Percentiles rank a stretch among this genome's conserved stretches.
These are phyloP conservation scores for Dendrocalamus sinicus DNA, from an alignment of 176 grass and related monocot species.

Conservation along the genomic window DNA sequence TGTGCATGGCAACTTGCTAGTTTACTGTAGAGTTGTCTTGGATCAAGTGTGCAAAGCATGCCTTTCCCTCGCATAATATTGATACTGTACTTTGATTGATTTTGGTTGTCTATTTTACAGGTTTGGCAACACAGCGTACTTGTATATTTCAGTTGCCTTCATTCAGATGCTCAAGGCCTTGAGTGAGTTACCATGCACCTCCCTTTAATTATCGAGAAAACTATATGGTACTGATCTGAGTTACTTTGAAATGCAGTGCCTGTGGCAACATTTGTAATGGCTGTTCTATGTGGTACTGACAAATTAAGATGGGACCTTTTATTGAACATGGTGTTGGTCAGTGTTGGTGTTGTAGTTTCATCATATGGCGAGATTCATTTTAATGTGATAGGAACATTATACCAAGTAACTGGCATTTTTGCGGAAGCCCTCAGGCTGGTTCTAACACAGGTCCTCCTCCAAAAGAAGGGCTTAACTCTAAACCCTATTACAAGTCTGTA, in stretches of 20 bases:
- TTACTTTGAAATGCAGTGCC: constrained; percentile 78
- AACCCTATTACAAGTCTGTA: constrained; percentile 99
- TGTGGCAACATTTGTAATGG: constrained; percentile 96
- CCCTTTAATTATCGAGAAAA: constrained; percentile 5
- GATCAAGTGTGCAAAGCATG: not conserved
- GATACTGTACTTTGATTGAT: not conserved
- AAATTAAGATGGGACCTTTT: constrained; percentile 93
- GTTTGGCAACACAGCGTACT: constrained; percentile 99
- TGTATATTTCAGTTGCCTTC: constrained; percentile 96
- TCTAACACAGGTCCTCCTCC: constrained; percentile 96
- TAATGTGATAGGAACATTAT: constrained; percentile 91
- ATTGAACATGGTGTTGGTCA: constrained; percentile 96
- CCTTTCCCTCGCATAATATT: constrained; percentile 23
- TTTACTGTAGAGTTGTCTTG: constrained; percentile 14
- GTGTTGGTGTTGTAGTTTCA: constrained; percentile 95
- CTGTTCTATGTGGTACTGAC: constrained; percentile 93
- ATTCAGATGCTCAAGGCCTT: constrained; percentile 99
- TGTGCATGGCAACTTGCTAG: constrained; percentile 12
- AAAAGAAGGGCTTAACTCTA: constrained; percentile 96
- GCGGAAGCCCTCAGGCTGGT: constrained; percentile 97
- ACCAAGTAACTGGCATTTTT: constrained; percentile 98
- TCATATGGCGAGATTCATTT: constrained; percentile 98
- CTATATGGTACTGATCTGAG: constrained; percentile 28
- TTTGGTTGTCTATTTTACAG: constrained; percentile 55
- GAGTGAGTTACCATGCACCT: constrained; percentile 66